A percentile compares a stretch with the other conserved stretches of the same genome.
These are phyloP conservation scores for Echeveria elegans DNA, from an alignment of 164 flowering plant genomes.

Conservation along the genomic window DNA sequence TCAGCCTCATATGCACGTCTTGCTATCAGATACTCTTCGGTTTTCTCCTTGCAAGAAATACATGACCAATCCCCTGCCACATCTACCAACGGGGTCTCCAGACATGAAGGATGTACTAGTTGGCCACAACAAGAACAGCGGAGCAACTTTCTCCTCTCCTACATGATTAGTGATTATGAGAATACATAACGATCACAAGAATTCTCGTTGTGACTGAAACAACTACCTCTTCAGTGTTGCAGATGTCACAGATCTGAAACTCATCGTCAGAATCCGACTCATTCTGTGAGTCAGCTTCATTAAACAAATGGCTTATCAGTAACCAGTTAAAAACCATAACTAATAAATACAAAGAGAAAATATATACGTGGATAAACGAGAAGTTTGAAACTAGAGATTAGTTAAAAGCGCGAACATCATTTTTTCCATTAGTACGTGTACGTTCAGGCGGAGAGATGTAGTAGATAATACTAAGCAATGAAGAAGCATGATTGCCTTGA, in stretches of 20 bases:
- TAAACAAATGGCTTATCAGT: not conserved
- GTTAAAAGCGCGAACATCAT: not conserved
- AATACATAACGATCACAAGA: constrained; percentile 4
- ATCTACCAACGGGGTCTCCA: constrained; percentile 62
- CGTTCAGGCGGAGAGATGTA: not conserved
- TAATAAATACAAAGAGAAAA: not conserved
- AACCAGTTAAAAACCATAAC: not conserved
- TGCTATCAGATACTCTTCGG: constrained; percentile 79
- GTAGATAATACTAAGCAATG: not conserved
- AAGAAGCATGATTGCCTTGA: not conserved
- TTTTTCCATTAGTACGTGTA: not conserved
- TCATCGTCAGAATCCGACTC: constrained; percentile 95
- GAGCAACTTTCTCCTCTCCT: constrained; percentile 89
- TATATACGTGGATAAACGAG: not conserved
- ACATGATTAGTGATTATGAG: constrained; percentile 8
- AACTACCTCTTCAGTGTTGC: constrained; percentile 73
- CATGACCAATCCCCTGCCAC: constrained; percentile 75
- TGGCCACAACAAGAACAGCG: constrained; percentile 80
- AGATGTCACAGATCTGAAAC: constrained; percentile 90
- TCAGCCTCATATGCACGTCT: constrained; percentile 52
- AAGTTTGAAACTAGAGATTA: not conserved
- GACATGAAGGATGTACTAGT: constrained; percentile 68
- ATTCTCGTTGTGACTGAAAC: too few species aligned
- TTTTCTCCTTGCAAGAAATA: constrained; percentile 75
- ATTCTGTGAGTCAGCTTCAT: constrained; percentile 51